Percentiles rank a stretch among this genome's conserved stretches.
phyloP scores from a whole-genome alignment of 805 yeast genomes.

The Yarrowia divulgata region DNA sequence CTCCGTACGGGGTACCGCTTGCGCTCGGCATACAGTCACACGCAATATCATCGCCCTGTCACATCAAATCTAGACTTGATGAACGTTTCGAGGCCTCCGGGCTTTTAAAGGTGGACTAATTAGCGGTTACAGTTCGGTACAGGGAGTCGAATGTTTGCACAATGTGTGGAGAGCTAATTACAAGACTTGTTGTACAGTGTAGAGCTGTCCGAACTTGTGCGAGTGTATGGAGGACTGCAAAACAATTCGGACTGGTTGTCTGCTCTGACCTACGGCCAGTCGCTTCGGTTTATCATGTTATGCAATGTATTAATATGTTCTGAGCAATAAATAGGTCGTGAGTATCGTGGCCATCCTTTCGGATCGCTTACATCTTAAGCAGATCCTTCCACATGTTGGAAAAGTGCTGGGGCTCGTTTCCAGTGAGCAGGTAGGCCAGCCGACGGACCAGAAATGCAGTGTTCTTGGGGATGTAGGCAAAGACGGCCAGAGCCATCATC shows the following conservation, averaged over 20 bases:
- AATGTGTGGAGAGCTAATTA: background rate
- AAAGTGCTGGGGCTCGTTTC: constrained; percentile 5
- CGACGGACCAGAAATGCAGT: constrained; percentile 18
- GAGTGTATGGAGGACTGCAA: too few relatives aligned
- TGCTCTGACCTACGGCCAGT: too few relatives aligned
- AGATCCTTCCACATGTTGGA: constrained; percentile 22
- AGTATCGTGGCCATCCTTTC: too few relatives aligned
- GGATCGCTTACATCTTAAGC: background rate
- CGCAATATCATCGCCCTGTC: too few relatives aligned
- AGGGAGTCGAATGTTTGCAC: background rate
- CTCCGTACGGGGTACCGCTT: too few relatives aligned
- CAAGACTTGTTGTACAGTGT: too few relatives aligned
- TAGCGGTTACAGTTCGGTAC: too few relatives aligned
- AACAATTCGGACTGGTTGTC: too few relatives aligned
- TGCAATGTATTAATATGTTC: background rate
- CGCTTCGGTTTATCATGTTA: too few relatives aligned
- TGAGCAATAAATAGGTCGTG: constrained; percentile 11
- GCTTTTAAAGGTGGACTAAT: too few relatives aligned
- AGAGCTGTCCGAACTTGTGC: too few relatives aligned
- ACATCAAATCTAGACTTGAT: background rate
- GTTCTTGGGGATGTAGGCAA: constrained; percentile 36
- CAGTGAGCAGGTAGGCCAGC: constrained; percentile 14
- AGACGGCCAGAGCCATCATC: constrained; percentile 24
- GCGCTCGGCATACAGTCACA: too few relatives aligned
- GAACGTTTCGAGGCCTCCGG: background rate